Percentiles rank a stretch among this genome's conserved stretches.
These are phyloP conservation scores for Ogataea paraovalis DNA, from an alignment of 805 yeast genomes.

Conservation along the genomic window DNA sequence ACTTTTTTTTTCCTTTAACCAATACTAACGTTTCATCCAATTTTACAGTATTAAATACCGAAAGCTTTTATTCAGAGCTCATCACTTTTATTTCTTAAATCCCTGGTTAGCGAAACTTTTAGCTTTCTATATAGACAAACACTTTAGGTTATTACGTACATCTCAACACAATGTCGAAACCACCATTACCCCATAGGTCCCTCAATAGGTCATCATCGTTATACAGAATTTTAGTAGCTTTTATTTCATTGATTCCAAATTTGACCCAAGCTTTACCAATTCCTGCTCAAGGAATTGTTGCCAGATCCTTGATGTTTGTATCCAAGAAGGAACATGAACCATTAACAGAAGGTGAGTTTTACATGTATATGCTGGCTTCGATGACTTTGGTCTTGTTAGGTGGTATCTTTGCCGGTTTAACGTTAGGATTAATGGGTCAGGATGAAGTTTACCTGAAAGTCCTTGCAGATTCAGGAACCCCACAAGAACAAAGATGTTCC, in stretches of 20 bases:
- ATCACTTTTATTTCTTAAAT: no score
- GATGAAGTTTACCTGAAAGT: slow-evolving; percentile 94
- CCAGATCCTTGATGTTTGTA: slow-evolving; percentile 8
- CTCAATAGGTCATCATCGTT: background rate
- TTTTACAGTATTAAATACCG: no score
- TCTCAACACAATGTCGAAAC: slow-evolving; percentile 1
- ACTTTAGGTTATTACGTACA: no score
- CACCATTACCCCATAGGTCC: background rate
- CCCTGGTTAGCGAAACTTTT: no score
- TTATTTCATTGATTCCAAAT: slow-evolving; percentile 24
- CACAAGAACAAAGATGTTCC: slow-evolving; percentile 64
- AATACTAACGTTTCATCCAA: no score
- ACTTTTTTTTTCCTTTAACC: no score
- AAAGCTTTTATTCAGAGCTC: no score
- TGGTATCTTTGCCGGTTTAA: slow-evolving; percentile 89
- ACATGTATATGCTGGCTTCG: slow-evolving; percentile 50
- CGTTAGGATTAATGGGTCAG: slow-evolving; percentile 97
- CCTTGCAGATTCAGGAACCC: slow-evolving; percentile 81
- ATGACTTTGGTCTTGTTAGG: slow-evolving; percentile 65
- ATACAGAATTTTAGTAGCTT: slow-evolving; percentile 15
- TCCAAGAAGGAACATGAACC: slow-evolving; percentile 15
- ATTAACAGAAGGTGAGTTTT: slow-evolving; percentile 34
- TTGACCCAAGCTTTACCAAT: slow-evolving; percentile 23
- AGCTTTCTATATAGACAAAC: no score
- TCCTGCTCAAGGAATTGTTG: slow-evolving; percentile 10